These are phyloP conservation scores for maize (Zea mays) DNA, from an alignment of 176 grass and related monocot genomes.

Conservation along the genomic window DNA sequence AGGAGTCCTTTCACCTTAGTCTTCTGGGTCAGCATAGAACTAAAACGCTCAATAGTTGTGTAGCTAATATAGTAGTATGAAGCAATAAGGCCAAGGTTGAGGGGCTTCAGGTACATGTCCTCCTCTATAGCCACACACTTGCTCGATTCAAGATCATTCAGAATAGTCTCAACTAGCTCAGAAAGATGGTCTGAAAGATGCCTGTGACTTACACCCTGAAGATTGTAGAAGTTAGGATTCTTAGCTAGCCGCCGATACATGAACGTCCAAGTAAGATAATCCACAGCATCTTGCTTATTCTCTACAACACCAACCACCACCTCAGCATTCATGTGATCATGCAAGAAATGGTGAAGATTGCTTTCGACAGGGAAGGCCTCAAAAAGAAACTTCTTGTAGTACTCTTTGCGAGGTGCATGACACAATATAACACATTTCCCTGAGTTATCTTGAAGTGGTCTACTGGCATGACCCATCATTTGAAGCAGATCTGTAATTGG, in stretches of 20 bases:
- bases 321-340: conserved; percentile 97
- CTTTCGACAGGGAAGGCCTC: conserved; percentile 94
- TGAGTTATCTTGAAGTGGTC: conserved; percentile 90
- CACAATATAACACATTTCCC: conserved; percentile 96
- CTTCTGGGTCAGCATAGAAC: conserved; percentile 78
- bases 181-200: conserved; percentile 95
- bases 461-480: conserved; percentile 98
- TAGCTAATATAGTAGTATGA: conserved; percentile 97
- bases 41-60: conserved; percentile 80
- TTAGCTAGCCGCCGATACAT: conserved; percentile 86
- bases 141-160: conserved; percentile 79
- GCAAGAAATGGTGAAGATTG: conserved; percentile 91
- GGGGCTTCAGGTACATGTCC: conserved; percentile 92
- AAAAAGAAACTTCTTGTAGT: conserved; percentile 96
- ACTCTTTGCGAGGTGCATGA: conserved; percentile 91
- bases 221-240: conserved; percentile 96
- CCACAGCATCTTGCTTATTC: conserved; percentile 98
- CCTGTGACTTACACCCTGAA: conserved; percentile 92
- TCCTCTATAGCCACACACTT: conserved; percentile 91
- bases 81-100: conserved; percentile 94
- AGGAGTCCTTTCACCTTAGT: conserved; percentile 94
- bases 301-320: conserved; percentile 74
- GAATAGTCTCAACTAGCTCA: conserved; percentile 66
- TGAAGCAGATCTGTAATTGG: conserved; percentile 91
- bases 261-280: conserved; percentile 99